Percentiles rank a stretch among this genome's conserved stretches.
These are phyloP conservation scores for Monsonia emarginata DNA, from an alignment of 441 rosid genomes.

Conservation along the genomic window DNA sequence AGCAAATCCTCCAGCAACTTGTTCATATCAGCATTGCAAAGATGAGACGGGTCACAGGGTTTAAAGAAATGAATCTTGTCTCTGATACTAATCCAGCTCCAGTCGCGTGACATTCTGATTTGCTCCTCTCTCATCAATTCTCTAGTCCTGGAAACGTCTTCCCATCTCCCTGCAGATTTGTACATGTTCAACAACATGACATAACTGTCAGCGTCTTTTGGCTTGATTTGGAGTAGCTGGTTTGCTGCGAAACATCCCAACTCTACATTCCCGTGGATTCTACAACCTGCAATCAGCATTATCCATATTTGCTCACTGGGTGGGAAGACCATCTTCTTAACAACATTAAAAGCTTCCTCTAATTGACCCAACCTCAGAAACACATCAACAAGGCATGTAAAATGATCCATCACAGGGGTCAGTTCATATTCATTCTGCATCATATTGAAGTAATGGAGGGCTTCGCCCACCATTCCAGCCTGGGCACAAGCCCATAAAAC, in stretches of 20 bases:
- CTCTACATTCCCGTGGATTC: conserved; percentile 28
- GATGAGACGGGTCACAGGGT: conserved; percentile 19
- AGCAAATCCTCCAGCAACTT: conserved; percentile 30
- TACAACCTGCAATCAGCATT: conserved; percentile 20
- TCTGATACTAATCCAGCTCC: conserved; percentile 45
- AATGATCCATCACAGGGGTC: conserved; percentile 44
- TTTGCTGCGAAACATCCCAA: conserved; percentile 38
- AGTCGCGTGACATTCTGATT: conserved; percentile 23
- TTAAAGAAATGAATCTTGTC: conserved; percentile 33
- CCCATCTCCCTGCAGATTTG: conserved; percentile 30
- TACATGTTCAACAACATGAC: conserved; percentile 26
- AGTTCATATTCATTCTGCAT: conserved; percentile 40
- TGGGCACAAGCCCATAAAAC: conserved; percentile 45
- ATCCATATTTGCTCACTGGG: neutral
- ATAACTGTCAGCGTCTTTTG: conserved; percentile 26
- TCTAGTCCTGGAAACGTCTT: conserved; percentile 29
- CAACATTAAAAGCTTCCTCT: neutral
- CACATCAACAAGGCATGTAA: neutral
- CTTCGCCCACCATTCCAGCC: conserved; percentile 40
- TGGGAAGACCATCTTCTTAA: neutral
- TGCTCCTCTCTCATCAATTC: conserved; percentile 29
- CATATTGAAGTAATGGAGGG: conserved; percentile 35
- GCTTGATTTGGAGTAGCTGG: conserved; percentile 33
- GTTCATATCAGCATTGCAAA: conserved; percentile 17
- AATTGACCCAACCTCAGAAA: conserved; percentile 3